Conservation (phyloP, 225 moss, liverwort and hornwort species). For the Marchantia polymorpha region DNA sequence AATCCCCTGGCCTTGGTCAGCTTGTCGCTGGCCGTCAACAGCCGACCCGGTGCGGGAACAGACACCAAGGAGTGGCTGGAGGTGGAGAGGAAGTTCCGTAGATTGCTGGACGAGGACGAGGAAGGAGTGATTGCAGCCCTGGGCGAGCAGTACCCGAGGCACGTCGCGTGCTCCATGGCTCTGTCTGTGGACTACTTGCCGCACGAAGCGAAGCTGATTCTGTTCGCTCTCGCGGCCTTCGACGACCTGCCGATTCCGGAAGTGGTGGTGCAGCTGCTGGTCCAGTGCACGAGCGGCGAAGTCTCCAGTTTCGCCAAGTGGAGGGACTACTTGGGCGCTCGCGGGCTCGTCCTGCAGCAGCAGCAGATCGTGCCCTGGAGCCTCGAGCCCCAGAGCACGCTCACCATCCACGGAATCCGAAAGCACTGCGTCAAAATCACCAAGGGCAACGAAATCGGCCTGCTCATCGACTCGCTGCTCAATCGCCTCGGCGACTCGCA, state of each 20-base stretch:
- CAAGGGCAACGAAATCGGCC: slow-evolving; percentile 25
- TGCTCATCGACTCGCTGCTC: slow-evolving; percentile 31
- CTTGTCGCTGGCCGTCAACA: slow-evolving; percentile 34
- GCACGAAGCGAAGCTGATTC: slow-evolving; percentile 34
- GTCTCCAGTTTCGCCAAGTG: slow-evolving; percentile 29
- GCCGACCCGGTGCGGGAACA: slow-evolving; percentile 22
- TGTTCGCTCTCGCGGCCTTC: slow-evolving; percentile 44
- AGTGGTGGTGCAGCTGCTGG: slow-evolving; percentile 38
- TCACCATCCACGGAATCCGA: slow-evolving; percentile 39
- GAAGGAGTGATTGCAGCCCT: slow-evolving; percentile 24
- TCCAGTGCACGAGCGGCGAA: slow-evolving; percentile 36
- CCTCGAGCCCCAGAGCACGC: slow-evolving; percentile 27
- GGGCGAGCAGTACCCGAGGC: slow-evolving; percentile 35
- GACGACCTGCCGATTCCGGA: slow-evolving; percentile 46
- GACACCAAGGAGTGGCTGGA: slow-evolving; percentile 31
- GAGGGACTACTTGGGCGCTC: slow-evolving; percentile 35
- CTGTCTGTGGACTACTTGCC: slow-evolving; percentile 41
- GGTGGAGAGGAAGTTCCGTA: slow-evolving; percentile 35
- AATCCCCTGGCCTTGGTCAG: slow-evolving; percentile 47
- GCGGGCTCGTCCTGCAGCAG: slow-evolving; percentile 39
- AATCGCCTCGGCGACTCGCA: slow-evolving; percentile 24
- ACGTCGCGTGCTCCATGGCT: slow-evolving; percentile 30
- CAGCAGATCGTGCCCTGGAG: slow-evolving; percentile 41
- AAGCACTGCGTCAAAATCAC: slow-evolving; percentile 38
- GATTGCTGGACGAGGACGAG: slow-evolving; percentile 21